These are phyloP conservation scores for Candida khao-thaluensis DNA, from an alignment of 805 yeast species.

Conservation along the genomic window DNA sequence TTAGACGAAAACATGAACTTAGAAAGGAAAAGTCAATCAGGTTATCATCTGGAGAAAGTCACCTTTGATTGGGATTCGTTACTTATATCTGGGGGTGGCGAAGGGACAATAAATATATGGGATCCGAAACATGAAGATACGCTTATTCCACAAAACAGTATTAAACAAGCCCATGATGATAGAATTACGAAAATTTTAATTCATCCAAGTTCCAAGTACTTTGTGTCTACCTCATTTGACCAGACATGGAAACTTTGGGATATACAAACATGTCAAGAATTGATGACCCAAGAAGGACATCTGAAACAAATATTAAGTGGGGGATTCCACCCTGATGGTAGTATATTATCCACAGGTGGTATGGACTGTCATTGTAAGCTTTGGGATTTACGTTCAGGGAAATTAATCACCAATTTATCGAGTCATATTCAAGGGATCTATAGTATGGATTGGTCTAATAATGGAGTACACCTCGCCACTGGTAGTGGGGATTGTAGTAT, in stretches of 20 bases:
- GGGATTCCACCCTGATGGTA: constrained; percentile 73
- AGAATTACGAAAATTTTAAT: constrained; percentile 61
- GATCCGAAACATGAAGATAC: constrained; percentile 11
- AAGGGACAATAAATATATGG: constrained; percentile 39
- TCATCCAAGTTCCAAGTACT: constrained; percentile 59
- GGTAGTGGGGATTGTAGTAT: constrained; percentile 82
- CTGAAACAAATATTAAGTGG: constrained; percentile 65
- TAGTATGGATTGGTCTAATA: constrained; percentile 68
- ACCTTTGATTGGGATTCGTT: constrained; percentile 59
- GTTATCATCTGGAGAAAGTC: constrained; percentile 61
- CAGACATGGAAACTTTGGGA: constrained; percentile 92
- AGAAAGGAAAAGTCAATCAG: constrained; percentile 26
- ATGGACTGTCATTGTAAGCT: constrained; percentile 67
- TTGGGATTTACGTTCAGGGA: constrained; percentile 88
- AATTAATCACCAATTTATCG: constrained; percentile 52
- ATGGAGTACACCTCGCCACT: constrained; percentile 74
- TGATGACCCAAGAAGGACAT: constrained; percentile 84
- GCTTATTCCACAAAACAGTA: constrained; percentile 18
- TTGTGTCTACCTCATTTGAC: constrained; percentile 78
- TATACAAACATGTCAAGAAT: constrained; percentile 36
- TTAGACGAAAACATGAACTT: constrained; percentile 41
- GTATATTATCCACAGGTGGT: constrained; percentile 74
- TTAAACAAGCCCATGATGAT: constrained; percentile 33
- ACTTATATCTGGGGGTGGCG: constrained; percentile 38
- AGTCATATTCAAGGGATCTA: constrained; percentile 76